phyloP scores from a whole-genome alignment of 1,284 basidiomycete genomes.

The Ganoderma sinense region DNA sequence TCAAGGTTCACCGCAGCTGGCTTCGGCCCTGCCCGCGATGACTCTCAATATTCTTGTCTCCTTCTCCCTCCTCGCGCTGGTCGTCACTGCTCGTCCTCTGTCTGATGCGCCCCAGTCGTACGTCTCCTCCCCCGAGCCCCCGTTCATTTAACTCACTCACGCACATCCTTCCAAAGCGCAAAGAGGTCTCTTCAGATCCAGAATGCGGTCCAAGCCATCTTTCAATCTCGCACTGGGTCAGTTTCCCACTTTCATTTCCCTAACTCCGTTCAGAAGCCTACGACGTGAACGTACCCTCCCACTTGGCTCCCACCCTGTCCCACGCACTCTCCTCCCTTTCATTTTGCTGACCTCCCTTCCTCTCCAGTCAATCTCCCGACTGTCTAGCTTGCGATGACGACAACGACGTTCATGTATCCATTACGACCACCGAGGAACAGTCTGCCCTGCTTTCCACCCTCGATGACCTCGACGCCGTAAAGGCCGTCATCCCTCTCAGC shows the following conservation, averaged over 20 bases:
- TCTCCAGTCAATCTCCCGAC: slow-evolving; percentile 33
- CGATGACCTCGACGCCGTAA: slow-evolving; percentile 41
- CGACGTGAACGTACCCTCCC: background rate
- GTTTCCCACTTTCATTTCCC: slow-evolving; percentile 30
- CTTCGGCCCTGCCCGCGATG: slow-evolving; percentile 40
- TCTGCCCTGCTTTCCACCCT: slow-evolving; percentile 41
- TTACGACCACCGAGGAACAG: slow-evolving; percentile 43
- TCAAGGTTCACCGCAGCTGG: slow-evolving; percentile 18
- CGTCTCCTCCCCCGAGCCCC: slow-evolving; percentile 22
- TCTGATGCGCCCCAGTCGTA: slow-evolving; percentile 36
- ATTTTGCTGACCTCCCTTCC: slow-evolving; percentile 14
- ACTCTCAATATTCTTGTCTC: slow-evolving; percentile 49
- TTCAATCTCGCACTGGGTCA: slow-evolving; percentile 49
- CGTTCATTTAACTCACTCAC: background rate
- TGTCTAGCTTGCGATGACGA: slow-evolving; percentile 31
- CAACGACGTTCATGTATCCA: slow-evolving; percentile 39
- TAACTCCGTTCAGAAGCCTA: slow-evolving; percentile 1
- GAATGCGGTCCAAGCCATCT: slow-evolving; percentile 46
- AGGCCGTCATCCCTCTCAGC: slow-evolving; percentile 43
- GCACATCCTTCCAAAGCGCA: slow-evolving; percentile 17
- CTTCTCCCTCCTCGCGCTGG: slow-evolving; percentile 52
- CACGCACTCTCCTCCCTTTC: background rate
- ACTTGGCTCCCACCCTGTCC: background rate
- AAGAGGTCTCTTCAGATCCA: slow-evolving; percentile 40
- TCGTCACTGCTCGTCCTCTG: slow-evolving; percentile 52